These are phyloP conservation scores for Tilletia indica DNA, from an alignment of 1,284 basidiomycete species.

Conservation along the genomic window DNA sequence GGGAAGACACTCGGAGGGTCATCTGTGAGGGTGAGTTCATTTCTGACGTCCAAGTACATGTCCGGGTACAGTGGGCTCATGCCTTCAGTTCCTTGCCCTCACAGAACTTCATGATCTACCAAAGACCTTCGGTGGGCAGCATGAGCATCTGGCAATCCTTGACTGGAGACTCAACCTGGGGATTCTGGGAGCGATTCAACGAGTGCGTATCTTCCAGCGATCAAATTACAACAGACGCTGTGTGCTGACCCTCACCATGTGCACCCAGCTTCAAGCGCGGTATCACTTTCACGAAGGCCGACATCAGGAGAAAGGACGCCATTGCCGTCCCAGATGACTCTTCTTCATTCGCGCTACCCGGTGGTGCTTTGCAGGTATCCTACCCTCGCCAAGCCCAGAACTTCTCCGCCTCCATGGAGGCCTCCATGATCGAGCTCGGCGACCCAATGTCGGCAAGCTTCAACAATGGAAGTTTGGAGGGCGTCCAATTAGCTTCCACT, in stretches of 20 bases:
- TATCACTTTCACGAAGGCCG: conserved; percentile 29
- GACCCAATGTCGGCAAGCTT: no score
- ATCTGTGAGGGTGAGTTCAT: conserved; percentile 20
- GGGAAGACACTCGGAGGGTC: conserved; percentile 43
- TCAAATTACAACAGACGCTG: no score
- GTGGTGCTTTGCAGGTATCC: conserved; percentile 31
- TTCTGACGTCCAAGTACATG: neutral
- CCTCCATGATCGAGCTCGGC: no score
- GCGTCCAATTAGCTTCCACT: no score
- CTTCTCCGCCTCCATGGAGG: no score
- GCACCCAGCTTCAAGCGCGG: conserved; percentile 32
- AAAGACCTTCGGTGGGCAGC: conserved; percentile 29
- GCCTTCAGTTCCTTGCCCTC: no score
- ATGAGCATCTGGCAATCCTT: conserved; percentile 34
- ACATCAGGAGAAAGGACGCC: conserved; percentile 28
- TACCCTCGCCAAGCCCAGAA: no score
- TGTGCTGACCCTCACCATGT: neutral
- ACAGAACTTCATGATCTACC: conserved; percentile 44
- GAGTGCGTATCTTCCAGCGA: conserved; percentile 16
- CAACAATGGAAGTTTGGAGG: no score
- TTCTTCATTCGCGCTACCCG: conserved; percentile 26
- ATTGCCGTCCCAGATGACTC: conserved; percentile 32
- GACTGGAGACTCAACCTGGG: conserved; percentile 37
- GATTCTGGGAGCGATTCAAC: conserved; percentile 27
- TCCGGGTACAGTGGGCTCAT: neutral